phyloP scores from a whole-genome alignment of 2,329 filamentous ascomycete genomes.

The Aspergillus spinulosporus region DNA sequence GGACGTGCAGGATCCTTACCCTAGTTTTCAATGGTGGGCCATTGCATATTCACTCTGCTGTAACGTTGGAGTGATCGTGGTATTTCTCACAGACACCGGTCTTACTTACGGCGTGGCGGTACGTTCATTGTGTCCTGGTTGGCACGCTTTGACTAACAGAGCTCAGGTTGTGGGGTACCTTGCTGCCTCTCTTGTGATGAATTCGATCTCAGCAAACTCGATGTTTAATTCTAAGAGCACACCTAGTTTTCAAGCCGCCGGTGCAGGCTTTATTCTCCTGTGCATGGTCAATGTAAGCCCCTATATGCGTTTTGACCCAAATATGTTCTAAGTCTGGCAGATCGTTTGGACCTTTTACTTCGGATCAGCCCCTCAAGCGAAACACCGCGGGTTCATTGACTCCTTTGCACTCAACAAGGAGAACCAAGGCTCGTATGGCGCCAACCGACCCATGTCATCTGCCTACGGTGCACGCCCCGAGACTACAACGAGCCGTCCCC shows the following conservation, averaged over 20 bases:
- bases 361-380: slow-evolving; percentile 83
- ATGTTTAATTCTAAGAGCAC: slow-evolving; percentile 71
- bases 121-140: slow-evolving; percentile 32
- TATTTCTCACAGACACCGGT: slow-evolving; percentile 79
- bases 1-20: slow-evolving; percentile 60
- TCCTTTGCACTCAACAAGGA: slow-evolving; percentile 95
- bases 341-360: slow-evolving; percentile 99
- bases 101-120: slow-evolving; percentile 88
- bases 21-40: slow-evolving; percentile 91
- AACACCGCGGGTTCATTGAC: slow-evolving; percentile 87
- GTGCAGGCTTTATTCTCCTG: slow-evolving; percentile 88
- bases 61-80: slow-evolving; percentile 75
- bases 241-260: slow-evolving; percentile 74
- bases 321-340: slow-evolving; percentile 50
- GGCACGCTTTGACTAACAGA: slow-evolving; percentile 26
- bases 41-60: slow-evolving; percentile 81
- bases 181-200: slow-evolving; percentile 77
- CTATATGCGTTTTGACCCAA: background rate
- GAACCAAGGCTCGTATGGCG: slow-evolving; percentile 58
- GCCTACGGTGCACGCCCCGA: slow-evolving; percentile 75
- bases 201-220: slow-evolving; percentile 81
- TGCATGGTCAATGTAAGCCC: slow-evolving; percentile 82
- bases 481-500: slow-evolving; percentile 67
- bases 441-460: slow-evolving; percentile 69
- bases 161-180: slow-evolving; percentile 79